A percentile compares a stretch with the other conserved stretches of the same genome.
Evolutionary conservation across 306 rosid species (phyloP).

Genomic region (cucumber (Cucumis sativus)): Cucumber_9930_V3 NC_026656.2:20281001-20281500

Average conservation of each 20-base stretch:
- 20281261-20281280: slow-evolving; percentile 94
- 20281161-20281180: slow-evolving; percentile 65
- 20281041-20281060: slow-evolving; percentile 45
- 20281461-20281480: neutral
- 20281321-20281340: slow-evolving; percentile 70
- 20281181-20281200: slow-evolving; percentile 98
- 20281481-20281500: neutral
- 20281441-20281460: neutral
- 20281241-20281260: slow-evolving; percentile 62
- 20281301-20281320: slow-evolving; percentile 68
- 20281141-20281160: neutral
- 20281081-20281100: neutral
- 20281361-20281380: neutral
- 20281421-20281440: neutral
- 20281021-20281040: slow-evolving; percentile 75
- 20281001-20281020: slow-evolving; percentile 81
- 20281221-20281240: slow-evolving; percentile 73
- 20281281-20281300: slow-evolving; percentile 79
- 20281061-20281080: slow-evolving; percentile 41
- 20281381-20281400: neutral
- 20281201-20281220: slow-evolving; percentile 91
- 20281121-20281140: neutral
- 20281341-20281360: slow-evolving; percentile 82
- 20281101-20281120: neutral
- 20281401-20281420: neutral